Conservation (phyloP, 768 basidiomycete genomes). For the Boletus rufocinnamomeus region DNA sequence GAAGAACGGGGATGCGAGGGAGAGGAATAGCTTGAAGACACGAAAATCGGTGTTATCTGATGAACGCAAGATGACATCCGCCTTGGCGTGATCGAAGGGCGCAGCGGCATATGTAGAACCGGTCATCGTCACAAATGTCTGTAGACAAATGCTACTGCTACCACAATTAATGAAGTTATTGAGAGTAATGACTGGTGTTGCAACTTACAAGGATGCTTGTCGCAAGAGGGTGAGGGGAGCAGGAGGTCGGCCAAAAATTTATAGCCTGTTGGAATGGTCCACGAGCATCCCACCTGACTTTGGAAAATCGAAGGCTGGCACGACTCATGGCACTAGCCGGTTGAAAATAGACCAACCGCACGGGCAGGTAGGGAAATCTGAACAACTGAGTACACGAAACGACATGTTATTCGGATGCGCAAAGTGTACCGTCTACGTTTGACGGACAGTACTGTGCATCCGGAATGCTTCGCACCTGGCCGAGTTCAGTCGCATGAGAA, state of each 20-base stretch:
- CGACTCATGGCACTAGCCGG: neutral
- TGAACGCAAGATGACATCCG: constrained; percentile 28
- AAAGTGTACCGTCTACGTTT: neutral
- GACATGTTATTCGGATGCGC: neutral
- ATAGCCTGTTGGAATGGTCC: neutral
- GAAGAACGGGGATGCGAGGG: constrained; percentile 38
- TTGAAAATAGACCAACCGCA: neutral
- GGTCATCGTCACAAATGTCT: neutral
- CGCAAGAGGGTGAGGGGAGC: neutral
- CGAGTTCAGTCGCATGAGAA: neutral
- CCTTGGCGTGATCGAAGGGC: constrained; percentile 27
- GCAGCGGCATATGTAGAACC: constrained; percentile 9
- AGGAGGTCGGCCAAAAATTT: neutral
- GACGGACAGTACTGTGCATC: neutral
- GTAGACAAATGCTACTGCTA: neutral
- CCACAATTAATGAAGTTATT: neutral
- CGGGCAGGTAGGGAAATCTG: neutral
- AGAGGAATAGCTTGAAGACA: constrained; percentile 36
- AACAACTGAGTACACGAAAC: neutral
- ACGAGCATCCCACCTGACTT: constrained; percentile 1
- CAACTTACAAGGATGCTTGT: constrained; percentile 3
- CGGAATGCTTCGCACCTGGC: neutral
- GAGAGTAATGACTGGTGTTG: neutral
- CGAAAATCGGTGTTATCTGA: constrained; percentile 34
- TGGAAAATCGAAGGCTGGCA: neutral